Evolutionary conservation across 2,329 filamentous ascomycete species (phyloP).

Genomic region (Ceratocystiopsis brevicomis): DNA sequence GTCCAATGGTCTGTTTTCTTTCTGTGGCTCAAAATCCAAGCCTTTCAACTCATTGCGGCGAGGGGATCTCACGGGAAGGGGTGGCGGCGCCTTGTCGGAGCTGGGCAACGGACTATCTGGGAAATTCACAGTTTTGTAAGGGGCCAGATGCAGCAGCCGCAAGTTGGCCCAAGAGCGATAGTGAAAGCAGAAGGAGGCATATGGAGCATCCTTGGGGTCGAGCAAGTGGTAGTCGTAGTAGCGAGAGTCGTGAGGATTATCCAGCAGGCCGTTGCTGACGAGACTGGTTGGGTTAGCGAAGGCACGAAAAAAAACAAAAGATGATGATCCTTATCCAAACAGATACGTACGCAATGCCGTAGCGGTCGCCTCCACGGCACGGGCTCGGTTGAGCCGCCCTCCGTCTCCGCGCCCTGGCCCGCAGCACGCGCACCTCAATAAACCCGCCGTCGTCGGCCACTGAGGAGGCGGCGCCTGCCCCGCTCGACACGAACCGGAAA

Average conservation of each 20-base stretch:
- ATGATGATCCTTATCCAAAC: background rate
- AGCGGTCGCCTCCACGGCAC: constrained; percentile 28
- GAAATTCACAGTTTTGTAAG: constrained; percentile 10
- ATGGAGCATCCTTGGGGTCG: constrained; percentile 32
- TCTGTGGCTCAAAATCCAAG: background rate
- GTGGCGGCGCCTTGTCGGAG: no score
- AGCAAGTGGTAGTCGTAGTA: constrained; percentile 34
- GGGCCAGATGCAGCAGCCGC: constrained; percentile 27
- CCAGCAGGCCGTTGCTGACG: constrained; percentile 32
- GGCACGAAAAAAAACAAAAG: background rate
- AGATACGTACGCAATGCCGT: constrained; percentile 32
- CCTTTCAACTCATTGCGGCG: background rate
- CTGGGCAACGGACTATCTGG: background rate
- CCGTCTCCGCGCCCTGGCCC: constrained; percentile 27
- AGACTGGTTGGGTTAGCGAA: constrained; percentile 18
- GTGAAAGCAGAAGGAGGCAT: constrained; percentile 34
- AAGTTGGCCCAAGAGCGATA: constrained; percentile 35
- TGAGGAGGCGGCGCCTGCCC: constrained; percentile 17
- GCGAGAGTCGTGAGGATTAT: constrained; percentile 28
- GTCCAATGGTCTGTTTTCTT: no score
- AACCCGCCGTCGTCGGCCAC: constrained; percentile 34
- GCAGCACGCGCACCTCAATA: constrained; percentile 34
- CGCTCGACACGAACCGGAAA: constrained; percentile 28
- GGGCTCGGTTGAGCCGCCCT: constrained; percentile 21
- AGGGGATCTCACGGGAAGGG: background rate